Conservation (phyloP, 306 rosid genomes). For the Fragaria vesca region DNA sequence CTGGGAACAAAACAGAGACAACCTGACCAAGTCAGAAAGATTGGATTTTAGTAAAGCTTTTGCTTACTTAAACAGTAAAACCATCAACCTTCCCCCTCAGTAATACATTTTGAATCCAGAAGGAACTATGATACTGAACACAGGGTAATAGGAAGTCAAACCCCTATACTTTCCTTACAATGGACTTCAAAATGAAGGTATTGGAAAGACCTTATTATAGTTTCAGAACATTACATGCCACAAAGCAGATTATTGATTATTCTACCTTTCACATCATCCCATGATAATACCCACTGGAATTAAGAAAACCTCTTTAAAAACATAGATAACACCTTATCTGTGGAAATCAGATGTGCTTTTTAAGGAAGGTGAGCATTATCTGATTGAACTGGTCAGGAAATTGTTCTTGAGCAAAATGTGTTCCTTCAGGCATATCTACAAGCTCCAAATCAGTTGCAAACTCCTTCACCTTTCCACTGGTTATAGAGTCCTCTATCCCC, state of each 20-base stretch:
- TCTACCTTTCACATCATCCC: background rate
- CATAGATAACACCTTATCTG: background rate
- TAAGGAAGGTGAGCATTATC: slow-evolving; percentile 58
- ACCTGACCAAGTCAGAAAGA: background rate
- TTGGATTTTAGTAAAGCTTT: background rate
- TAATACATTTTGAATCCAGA: background rate
- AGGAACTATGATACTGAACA: background rate
- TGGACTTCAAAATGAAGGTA: background rate
- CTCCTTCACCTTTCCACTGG: slow-evolving; percentile 53
- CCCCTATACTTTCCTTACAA: background rate
- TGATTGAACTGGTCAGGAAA: slow-evolving; percentile 64
- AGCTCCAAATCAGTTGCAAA: slow-evolving; percentile 58
- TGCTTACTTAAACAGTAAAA: background rate
- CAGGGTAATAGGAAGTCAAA: background rate
- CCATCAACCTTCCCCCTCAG: background rate
- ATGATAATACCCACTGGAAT: background rate
- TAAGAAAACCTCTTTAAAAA: background rate
- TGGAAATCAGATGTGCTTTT: slow-evolving; percentile 47
- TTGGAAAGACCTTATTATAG: background rate
- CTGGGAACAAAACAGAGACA: background rate
- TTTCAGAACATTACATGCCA: background rate
- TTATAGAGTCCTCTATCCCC: slow-evolving; percentile 53
- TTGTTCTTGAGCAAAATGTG: slow-evolving; percentile 88
- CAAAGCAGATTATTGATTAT: background rate
- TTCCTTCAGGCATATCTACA: slow-evolving; percentile 63